Percentiles rank a stretch among this genome's conserved stretches.
phyloP scores from a whole-genome alignment of 305 asterid genomes.

The Stenogyne calaminthoides region DNA sequence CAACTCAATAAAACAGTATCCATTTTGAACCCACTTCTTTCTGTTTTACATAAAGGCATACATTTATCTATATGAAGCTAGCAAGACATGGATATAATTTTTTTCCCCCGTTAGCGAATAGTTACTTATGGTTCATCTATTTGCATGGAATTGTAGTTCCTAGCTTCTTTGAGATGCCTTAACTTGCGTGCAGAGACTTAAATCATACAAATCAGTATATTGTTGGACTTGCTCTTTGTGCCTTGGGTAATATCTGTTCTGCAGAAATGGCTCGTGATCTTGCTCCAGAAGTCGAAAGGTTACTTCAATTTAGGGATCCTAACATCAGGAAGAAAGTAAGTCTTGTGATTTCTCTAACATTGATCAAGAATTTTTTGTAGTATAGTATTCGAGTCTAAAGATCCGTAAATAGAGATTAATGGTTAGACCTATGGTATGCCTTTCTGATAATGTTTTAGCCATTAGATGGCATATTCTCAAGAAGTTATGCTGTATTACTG shows the following conservation, averaged over 20 bases:
- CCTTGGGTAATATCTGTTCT: constrained; percentile 95
- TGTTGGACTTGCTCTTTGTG: constrained; percentile 99
- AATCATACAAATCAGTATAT: constrained; percentile 95
- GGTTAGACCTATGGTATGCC: constrained; percentile 13
- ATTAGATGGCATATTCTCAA: constrained; percentile 2
- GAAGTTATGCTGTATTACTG: not conserved
- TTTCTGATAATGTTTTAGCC: not conserved
- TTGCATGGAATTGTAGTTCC: constrained; percentile 25
- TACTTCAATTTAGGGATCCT: constrained; percentile 96
- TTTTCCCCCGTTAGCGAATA: constrained; percentile 13
- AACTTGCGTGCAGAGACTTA: constrained; percentile 78
- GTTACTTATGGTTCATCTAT: constrained; percentile 23
- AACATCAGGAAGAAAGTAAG: constrained; percentile 94
- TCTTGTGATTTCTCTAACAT: constrained; percentile 15
- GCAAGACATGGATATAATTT: constrained; percentile 5
- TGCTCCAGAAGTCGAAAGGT: constrained; percentile 94
- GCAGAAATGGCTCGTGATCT: constrained; percentile 99
- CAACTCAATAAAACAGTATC: constrained; percentile 98
- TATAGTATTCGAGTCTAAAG: constrained; percentile 6
- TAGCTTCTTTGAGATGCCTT: constrained; percentile 40
- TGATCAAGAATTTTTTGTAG: not conserved
- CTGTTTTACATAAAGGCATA: constrained; percentile 10
- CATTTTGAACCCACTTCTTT: constrained; percentile 30
- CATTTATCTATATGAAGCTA: constrained; percentile 1
- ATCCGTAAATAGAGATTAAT: not conserved